Evolutionary conservation across 2,329 filamentous ascomycete genomes (phyloP).

Genomic region (Neurospora sp.): DNA sequence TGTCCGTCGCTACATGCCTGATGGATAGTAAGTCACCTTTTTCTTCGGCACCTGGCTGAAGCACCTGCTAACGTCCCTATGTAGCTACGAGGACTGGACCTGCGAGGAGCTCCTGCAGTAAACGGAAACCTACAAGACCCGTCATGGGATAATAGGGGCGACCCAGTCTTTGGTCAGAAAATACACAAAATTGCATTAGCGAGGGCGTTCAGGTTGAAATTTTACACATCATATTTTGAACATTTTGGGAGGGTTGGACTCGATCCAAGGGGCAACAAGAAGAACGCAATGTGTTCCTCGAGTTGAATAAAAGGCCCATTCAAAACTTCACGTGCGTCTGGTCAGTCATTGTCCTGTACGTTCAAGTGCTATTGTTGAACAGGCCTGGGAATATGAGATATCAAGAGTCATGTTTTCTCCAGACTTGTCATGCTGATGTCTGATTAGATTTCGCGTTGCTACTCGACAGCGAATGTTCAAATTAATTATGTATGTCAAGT

Average conservation of each 20-base stretch:
- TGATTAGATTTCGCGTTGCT: background rate
- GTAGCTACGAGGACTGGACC: slow-evolving; percentile 98
- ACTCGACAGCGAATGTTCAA: background rate
- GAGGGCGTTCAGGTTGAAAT: slow-evolving; percentile 20
- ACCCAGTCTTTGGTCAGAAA: slow-evolving; percentile 1
- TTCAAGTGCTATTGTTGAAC: background rate
- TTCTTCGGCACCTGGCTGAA: slow-evolving; percentile 2
- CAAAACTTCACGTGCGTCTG: background rate
- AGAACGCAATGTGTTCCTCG: background rate
- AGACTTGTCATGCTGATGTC: background rate
- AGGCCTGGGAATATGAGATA: background rate
- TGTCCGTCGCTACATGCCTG: slow-evolving; percentile 87
- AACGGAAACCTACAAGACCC: slow-evolving; percentile 5
- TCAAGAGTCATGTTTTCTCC: background rate
- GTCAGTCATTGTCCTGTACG: background rate
- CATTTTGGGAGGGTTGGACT: background rate
- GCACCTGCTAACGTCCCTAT: background rate
- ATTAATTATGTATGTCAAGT: background rate
- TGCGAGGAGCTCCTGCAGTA: slow-evolving; percentile 82
- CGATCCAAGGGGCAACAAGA: background rate
- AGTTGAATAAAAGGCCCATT: background rate
- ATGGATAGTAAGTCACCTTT: slow-evolving; percentile 68
- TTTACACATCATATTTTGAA: background rate
- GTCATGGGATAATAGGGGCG: slow-evolving; percentile 1
- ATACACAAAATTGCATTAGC: slow-evolving; percentile 21